Base-by-base conservation (phyloP, 306 rosid genomes). In the Sphenostylis stenocarpa region DNA sequence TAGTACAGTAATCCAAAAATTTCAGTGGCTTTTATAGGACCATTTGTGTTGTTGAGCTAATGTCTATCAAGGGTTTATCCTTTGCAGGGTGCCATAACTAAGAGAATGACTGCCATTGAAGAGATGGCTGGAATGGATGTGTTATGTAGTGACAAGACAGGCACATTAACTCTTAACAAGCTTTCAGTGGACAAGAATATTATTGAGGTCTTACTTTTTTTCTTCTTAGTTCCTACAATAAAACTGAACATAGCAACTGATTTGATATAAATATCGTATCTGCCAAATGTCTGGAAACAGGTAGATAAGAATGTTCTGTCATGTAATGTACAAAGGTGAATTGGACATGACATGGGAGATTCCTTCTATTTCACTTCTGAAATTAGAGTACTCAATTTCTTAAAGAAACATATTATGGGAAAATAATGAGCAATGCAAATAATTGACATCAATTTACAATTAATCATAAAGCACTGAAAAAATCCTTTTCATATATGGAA, bases 101-200 rank as follows among this genome's bases (percentile, higher is more conserved):
- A 91, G 86, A 89, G 92, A 85, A 89, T 91, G 93, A 89, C 94
- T 26, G 96, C 96, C 52, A 89, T 91, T 77, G 93, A 89, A 73
- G 93, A 91, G 80, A 85, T 91, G 96, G 96, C 96, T 44, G 96
- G 96, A 70, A 91, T 91, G 96, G 93, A 89, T 79, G 90, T 91
- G 38, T 55, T 87, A 65, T 91, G 94, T 28, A 89, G 96, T 70
- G 94, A 91, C 80, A 89, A 91, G 83, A 91, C 96, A 26, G 92
- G 92, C 56, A 91, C 96, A 72, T 76, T 91, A 38, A 89, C 94
- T 41, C 93, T 91, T 29, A 91, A 91, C 89, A 89, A 89, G 90
- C 96, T 91, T 80, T 73, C 92, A 15, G 89, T 91, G 39, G 96
- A 91, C 86, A 89, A 86, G 84, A 84, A 70, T 38, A 43, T 86